phyloP scores from a whole-genome alignment of 768 basidiomycete species.

The Phanerochaete sordida region DNA sequence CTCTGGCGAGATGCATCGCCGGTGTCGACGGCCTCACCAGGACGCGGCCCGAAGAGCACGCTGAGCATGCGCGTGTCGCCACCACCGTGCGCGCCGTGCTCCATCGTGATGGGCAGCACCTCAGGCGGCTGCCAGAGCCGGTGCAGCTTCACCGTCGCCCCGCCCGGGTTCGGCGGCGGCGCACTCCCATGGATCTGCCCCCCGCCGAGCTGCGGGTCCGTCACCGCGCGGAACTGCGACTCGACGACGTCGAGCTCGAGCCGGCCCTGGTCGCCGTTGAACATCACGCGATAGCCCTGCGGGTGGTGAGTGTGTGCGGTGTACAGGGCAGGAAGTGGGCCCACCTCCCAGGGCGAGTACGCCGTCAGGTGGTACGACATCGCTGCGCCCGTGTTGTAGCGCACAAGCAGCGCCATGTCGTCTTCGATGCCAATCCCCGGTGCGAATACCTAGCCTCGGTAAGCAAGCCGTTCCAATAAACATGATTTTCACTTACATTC shows the following conservation, averaged over 20 bases:
- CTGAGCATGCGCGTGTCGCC: slow-evolving; percentile 46
- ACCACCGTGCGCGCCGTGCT: slow-evolving; percentile 44
- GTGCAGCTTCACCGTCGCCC: slow-evolving; percentile 40
- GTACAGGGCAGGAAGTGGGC: neutral
- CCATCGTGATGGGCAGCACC: slow-evolving; percentile 36
- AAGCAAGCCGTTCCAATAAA: neutral
- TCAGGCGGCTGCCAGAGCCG: slow-evolving; percentile 41
- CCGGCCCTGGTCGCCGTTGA: slow-evolving; percentile 49
- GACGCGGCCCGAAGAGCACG: slow-evolving; percentile 43
- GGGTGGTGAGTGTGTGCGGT: neutral
- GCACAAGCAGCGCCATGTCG: slow-evolving; percentile 47
- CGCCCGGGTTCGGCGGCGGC: slow-evolving; percentile 40
- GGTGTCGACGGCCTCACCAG: slow-evolving; percentile 36
- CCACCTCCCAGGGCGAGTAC: slow-evolving; percentile 39
- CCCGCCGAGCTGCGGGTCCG: slow-evolving; percentile 25
- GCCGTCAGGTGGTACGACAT: slow-evolving; percentile 50
- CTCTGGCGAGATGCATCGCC: slow-evolving; percentile 44
- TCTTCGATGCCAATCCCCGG: slow-evolving; percentile 46
- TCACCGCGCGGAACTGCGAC: slow-evolving; percentile 32
- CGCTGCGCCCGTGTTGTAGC: slow-evolving; percentile 43
- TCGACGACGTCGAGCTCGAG: slow-evolving; percentile 52
- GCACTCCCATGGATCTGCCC: slow-evolving; percentile 35
- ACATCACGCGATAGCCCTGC: slow-evolving; percentile 46
- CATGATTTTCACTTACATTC: slow-evolving; percentile 31
- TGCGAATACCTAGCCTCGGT: slow-evolving; percentile 32